Evolutionary conservation across 164 flowering plant species (phyloP).

Genomic region (Chloranthus sessilifolius): DNA sequence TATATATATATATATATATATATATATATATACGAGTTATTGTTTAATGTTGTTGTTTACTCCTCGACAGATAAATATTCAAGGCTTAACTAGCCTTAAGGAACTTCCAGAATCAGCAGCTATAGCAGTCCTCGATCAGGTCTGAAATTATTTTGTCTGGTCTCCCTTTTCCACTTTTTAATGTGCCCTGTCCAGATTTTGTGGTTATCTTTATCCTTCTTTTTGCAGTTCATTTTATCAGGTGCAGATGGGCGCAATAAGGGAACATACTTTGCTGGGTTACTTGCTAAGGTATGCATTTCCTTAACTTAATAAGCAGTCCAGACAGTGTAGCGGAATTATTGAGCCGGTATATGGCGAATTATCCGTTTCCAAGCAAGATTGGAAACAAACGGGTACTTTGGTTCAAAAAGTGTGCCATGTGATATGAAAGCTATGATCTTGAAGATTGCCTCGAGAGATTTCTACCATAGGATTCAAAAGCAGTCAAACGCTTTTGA

Average conservation of each 20-base stretch:
- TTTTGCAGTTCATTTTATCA: slow-evolving; percentile 32
- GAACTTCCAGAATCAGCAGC: slow-evolving; percentile 35
- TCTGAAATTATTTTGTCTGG: slow-evolving; percentile 2
- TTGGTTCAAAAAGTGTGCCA: too few species aligned
- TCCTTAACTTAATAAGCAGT: too few species aligned
- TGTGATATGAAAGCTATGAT: too few species aligned
- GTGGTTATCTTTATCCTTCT: neutral
- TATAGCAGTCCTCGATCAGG: slow-evolving; percentile 42
- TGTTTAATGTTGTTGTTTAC: slow-evolving; percentile 2
- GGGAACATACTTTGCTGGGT: slow-evolving; percentile 25
- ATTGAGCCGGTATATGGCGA: too few species aligned
- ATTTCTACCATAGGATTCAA: too few species aligned
- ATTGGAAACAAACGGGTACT: too few species aligned
- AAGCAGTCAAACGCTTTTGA: too few species aligned
- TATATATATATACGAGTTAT: too few species aligned
- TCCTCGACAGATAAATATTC: slow-evolving; percentile 28
- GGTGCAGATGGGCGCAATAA: slow-evolving; percentile 26
- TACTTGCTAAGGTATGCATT: slow-evolving; percentile 29
- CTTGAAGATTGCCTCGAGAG: too few species aligned
- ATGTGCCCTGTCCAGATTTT: neutral
- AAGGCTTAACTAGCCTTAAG: slow-evolving; percentile 25
- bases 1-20: too few species aligned
- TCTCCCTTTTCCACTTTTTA: neutral
- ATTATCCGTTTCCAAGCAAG: too few species aligned
- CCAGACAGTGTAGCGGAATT: too few species aligned